A percentile compares a stretch with the other conserved stretches of the same genome.
These are phyloP conservation scores for Leishmania gerbilli DNA, from an alignment of 208 protist species.

Conservation along the genomic window DNA sequence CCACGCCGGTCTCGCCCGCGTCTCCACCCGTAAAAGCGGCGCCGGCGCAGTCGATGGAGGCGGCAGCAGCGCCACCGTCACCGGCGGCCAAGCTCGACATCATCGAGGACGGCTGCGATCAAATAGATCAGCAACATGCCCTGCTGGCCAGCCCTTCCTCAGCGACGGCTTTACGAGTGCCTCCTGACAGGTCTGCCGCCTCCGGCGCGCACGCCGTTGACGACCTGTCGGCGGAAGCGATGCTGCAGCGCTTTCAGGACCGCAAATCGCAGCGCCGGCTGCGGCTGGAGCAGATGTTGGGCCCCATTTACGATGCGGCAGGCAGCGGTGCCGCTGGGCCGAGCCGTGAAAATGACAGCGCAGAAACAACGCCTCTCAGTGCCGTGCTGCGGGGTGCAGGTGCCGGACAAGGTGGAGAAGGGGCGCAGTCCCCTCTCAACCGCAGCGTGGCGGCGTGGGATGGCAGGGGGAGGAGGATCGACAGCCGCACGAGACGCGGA, in stretches of 20 bases:
- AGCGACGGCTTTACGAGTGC: background rate
- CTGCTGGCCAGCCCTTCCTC: background rate
- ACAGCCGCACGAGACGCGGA: background rate
- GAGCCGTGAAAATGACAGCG: background rate
- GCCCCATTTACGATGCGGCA: slow-evolving; percentile 2
- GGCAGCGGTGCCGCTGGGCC: background rate
- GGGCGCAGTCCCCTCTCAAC: background rate
- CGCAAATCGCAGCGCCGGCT: slow-evolving; percentile 42
- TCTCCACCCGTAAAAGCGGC: background rate
- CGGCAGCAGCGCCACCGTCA: background rate
- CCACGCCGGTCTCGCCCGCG: background rate
- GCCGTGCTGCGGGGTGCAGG: background rate
- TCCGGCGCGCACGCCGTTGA: slow-evolving; percentile 2
- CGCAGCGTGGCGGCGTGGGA: background rate
- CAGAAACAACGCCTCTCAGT: slow-evolving; percentile 4
- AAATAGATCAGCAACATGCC: slow-evolving; percentile 9
- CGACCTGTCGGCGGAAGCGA: slow-evolving; percentile 26
- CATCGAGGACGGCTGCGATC: slow-evolving; percentile 17
- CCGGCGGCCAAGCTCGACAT: slow-evolving; percentile 29
- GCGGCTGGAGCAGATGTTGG: slow-evolving; percentile 37
- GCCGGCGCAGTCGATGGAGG: background rate
- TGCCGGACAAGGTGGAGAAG: background rate
- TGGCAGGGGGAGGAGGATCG: background rate
- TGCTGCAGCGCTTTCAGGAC: slow-evolving; percentile 31
- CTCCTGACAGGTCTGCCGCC: background rate